Evolutionary conservation across 2,329 filamentous ascomycete species (phyloP), one percentile per base, ranked within the genome.

Genomic region (Alternaria sp.): DNA sequence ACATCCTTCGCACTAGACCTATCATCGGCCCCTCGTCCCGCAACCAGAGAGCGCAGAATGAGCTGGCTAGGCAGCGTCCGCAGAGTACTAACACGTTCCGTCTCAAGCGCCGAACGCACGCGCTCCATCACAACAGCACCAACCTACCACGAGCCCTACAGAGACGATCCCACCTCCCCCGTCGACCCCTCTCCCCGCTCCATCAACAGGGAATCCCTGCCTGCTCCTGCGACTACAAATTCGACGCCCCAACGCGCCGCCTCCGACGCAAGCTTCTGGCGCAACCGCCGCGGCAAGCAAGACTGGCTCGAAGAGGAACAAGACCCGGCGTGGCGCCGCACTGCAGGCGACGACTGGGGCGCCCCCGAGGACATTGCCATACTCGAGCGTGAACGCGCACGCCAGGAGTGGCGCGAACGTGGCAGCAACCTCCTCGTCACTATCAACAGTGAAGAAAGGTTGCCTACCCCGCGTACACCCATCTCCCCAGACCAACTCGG

Each of bases 261-360:
- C 6, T 82, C 80, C 1, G 83, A 84, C 55, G 82, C 82, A 12
- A 80, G 78, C 6, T 80, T 82, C 54, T 79, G 82, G 70, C 72
- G 73, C 32, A 76, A 75, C 43, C 81, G 81, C 61, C 74, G 82
- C 21, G 83, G 83, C 1, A 77, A 80, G 50, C 76, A 80, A 30
- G 82, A 83, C 46, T 81, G 80, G 75, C 70, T 80, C 19, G 75
- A 80, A 44, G 76, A 81, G 3, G 75, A 79, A 60, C 45, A 73
- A 11, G 73, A 76, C 17, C 62, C 69, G 0, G 69, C 64, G 6
- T 78, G 76, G 77, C 67, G 69, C 59, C 72, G 74, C 55, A 77
- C 70, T 2, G 75, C 75, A n/a, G 79, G 79, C 9, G 77, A 75
- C 57, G 73, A 82, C 56, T 80, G 74, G 69, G 77, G 76, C 28